Evolutionary conservation across 768 basidiomycete genomes (phyloP), one percentile per base, ranked within the genome.

Genomic region (Termitomyces sp.): DNA sequence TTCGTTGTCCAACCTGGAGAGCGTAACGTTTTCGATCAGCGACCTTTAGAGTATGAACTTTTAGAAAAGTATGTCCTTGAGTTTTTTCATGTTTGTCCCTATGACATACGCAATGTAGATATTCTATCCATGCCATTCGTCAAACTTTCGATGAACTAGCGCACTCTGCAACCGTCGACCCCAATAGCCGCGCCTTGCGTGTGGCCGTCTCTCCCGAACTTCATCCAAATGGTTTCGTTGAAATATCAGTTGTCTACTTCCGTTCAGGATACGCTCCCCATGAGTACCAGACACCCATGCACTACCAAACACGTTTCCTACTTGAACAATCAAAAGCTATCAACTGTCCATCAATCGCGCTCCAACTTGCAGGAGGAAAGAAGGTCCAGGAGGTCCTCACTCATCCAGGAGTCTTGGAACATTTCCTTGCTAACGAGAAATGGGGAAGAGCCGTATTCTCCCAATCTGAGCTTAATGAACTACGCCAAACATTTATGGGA

Each of bases 291-390:
- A 80, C 85, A 0, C 67, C 81, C 0, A 57, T 71, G 6, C 82
- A 88, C 49, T 98, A 92, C 74, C 67, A 71, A 8, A 89, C 86
- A 1, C 90, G 96, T 8, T 80, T 89, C 64, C 71, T 84, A 14
- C 78, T 98, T 36, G 95, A 98, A 68, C 78, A 84, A 40, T 90
- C 89, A 6, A 76, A 72, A 53, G 94, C 96, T 0, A 94, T 94
- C 76, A 96, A 98, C 61, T 99, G 96, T 66, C 96, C 96, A 0
- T 84, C 85, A 1, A 84, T 98, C 63, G 85, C 89, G 6, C 79
- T 98, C 14, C 96, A 98, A 63, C 84, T 98, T n/a, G 94, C 95
- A 0, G 96, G 96, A 0, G 87, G 88, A 3, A 99, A 99, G 78
- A 97, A 97, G 68, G 85, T 99, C 0, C 96, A 98, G 70, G 86